Evolutionary conservation across 768 basidiomycete genomes (phyloP), one percentile per base, ranked within the genome.

Genomic region (Rickenella mellea): DNA sequence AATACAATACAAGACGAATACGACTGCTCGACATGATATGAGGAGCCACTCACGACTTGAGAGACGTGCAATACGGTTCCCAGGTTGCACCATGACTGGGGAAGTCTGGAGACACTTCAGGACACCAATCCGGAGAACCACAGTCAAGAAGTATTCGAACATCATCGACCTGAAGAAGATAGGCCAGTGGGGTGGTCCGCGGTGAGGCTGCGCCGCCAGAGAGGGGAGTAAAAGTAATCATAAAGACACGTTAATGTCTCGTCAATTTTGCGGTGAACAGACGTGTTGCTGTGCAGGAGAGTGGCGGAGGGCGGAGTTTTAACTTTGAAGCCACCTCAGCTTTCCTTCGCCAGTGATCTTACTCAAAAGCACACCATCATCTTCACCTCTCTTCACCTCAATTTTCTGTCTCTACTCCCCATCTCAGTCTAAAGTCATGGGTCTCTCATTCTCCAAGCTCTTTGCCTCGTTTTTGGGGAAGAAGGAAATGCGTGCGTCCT

Each of bases 401-500:
- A 36, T 22, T 10, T 36, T 30, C 29, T 36, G 19, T 36, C 24
- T 15, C 33, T 8, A 19, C 33, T 4, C 24, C 33, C 19, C 15
- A 17, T 12, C 33, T 17, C 19, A 36, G 33, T 12, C 33, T 36
- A 22, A 7, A 36, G 33, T 54, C 62, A 89, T 89, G 86, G 86
- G 86, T 78, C 67, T 89, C 47, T 74, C 76, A 11, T 65, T 89
- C 48, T 89, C 85, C 52, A 68, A 68, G 52, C 63, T 92, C 36
- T 77, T 97, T 57, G 72, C 77, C 39, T 76, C 77, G 62, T 76
- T 99, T 59, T 92, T 97, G 56, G 93, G 92, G 67, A 97, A 96
- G 76, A 94, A 84, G 79, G 94, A 99, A 71, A 98, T 99, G 94
- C 91, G 93, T 96, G 66, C 63, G 93, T 68, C 41, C 51, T 52